phyloP scores from a whole-genome alignment of 1,284 basidiomycete genomes.

The Tilletia caries region DNA sequence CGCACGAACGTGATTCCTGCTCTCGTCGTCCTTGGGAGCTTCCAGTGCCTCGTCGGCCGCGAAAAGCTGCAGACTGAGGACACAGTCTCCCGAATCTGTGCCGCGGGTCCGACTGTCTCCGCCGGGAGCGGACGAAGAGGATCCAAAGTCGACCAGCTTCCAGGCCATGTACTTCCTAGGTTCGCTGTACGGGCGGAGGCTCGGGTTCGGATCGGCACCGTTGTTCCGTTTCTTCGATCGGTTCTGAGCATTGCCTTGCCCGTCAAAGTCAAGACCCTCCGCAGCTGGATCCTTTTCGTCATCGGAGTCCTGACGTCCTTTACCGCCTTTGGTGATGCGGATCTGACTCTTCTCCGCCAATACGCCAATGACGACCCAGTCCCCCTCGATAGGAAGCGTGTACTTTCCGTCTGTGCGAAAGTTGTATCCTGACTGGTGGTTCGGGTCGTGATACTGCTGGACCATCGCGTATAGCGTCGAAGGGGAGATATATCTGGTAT shows the following conservation, averaged over 20 bases:
- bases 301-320: background rate
- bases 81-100: constrained; percentile 69
- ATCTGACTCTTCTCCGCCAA: constrained; percentile 77
- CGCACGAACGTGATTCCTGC: constrained; percentile 57
- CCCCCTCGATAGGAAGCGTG: constrained; percentile 82
- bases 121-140: constrained; percentile 58
- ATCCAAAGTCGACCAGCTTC: constrained; percentile 77
- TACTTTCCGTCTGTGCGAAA: constrained; percentile 60
- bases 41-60: constrained; percentile 66
- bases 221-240: constrained; percentile 40
- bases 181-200: constrained; percentile 24
- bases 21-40: constrained; percentile 8
- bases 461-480: constrained; percentile 73
- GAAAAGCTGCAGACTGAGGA: constrained; percentile 77
- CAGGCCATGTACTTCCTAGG: constrained; percentile 81
- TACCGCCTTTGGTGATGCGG: constrained; percentile 58
- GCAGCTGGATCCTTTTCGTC: background rate
- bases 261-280: constrained; percentile 27
- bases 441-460: constrained; percentile 12
- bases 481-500: constrained; percentile 80
- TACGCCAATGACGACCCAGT: constrained; percentile 86
- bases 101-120: constrained; percentile 53
- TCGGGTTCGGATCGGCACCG: constrained; percentile 57
- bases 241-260: constrained; percentile 35
- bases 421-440: background rate